These are phyloP conservation scores for Lactarius pseudohatsudake DNA, from an alignment of 768 basidiomycete genomes.

Conservation along the genomic window DNA sequence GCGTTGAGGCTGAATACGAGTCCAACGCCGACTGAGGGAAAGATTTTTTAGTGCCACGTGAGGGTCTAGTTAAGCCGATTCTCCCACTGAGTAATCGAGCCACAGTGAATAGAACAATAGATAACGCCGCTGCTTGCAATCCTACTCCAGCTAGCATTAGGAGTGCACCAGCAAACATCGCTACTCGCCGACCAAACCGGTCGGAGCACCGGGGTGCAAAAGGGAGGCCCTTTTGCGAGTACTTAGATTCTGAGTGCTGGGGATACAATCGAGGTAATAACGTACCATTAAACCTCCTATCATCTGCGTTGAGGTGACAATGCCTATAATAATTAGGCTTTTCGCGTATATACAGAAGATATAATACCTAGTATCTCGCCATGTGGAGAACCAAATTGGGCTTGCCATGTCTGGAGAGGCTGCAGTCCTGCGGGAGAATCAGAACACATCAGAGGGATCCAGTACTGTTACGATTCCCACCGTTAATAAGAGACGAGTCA, in stretches of 20 bases:
- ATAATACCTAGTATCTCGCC: conserved; percentile 48
- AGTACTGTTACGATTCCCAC: conserved; percentile 28
- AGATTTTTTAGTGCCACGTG: conserved; percentile 7
- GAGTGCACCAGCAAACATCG: conserved; percentile 58
- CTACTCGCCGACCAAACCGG: conserved; percentile 55
- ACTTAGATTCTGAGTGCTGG: not conserved
- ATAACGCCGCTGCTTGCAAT: conserved; percentile 49
- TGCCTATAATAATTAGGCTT: conserved; percentile 39
- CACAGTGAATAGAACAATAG: conserved; percentile 53
- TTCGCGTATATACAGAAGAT: not conserved
- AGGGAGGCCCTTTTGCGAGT: conserved; percentile 49
- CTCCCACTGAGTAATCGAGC: conserved; percentile 54
- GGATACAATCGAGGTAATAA: conserved; percentile 3
- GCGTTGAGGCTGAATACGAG: conserved; percentile 62
- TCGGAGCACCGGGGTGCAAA: conserved; percentile 64
- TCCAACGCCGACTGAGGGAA: conserved; percentile 58
- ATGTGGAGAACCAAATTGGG: conserved; percentile 52
- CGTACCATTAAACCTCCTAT: conserved; percentile 53
- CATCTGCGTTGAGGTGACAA: conserved; percentile 65
- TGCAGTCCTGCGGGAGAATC: conserved; percentile 51
- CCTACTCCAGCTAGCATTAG: conserved; percentile 67
- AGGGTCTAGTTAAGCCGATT: conserved; percentile 1
- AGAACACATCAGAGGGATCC: not conserved
- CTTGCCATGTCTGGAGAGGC: conserved; percentile 63
- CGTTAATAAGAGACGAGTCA: conserved; percentile 66